Conservation (phyloP, 495 filamentous ascomycete genomes). For the Barbatosphaeria neglecta region DNA sequence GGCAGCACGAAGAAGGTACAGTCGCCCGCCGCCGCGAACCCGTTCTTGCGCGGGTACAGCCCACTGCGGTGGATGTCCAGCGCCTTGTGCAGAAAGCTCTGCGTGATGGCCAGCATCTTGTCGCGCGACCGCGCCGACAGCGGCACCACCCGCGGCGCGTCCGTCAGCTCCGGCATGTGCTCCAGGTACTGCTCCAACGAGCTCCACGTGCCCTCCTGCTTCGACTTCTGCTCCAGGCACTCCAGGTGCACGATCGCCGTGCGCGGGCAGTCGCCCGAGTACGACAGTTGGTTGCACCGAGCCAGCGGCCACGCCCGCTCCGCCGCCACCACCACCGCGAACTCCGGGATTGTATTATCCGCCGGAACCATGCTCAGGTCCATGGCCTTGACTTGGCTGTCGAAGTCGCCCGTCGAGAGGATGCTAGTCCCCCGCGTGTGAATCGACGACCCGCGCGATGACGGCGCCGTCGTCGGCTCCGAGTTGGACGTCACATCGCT, state of each 20-base stretch:
- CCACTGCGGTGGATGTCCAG: constrained; percentile 45
- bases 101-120: constrained; percentile 51
- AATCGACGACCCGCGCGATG: constrained; percentile 28
- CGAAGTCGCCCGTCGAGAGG: constrained; percentile 26
- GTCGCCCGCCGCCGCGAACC: constrained; percentile 24
- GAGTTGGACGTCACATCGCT: constrained; percentile 22
- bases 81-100: constrained; percentile 51
- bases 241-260: constrained; percentile 49
- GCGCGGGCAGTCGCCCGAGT: constrained; percentile 39
- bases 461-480: constrained; percentile 22
- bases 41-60: constrained; percentile 15
- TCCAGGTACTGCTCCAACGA: constrained; percentile 28
- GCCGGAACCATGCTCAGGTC: constrained; percentile 14
- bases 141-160: constrained; percentile 4
- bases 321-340: constrained; percentile 39
- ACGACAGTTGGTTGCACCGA: constrained; percentile 41
- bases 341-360: constrained; percentile 29
- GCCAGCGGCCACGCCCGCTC: constrained; percentile 46
- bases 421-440: constrained; percentile 35
- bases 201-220: constrained; percentile 36
- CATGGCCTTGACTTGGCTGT: constrained; percentile 15
- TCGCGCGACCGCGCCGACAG: constrained; percentile 43
- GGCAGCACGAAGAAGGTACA: constrained; percentile 48
- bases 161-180: constrained; percentile 3
- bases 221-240: constrained; percentile 44